These are phyloP conservation scores for Cladosporium phlei DNA, from an alignment of 2,329 filamentous ascomycete genomes.

Conservation along the genomic window DNA sequence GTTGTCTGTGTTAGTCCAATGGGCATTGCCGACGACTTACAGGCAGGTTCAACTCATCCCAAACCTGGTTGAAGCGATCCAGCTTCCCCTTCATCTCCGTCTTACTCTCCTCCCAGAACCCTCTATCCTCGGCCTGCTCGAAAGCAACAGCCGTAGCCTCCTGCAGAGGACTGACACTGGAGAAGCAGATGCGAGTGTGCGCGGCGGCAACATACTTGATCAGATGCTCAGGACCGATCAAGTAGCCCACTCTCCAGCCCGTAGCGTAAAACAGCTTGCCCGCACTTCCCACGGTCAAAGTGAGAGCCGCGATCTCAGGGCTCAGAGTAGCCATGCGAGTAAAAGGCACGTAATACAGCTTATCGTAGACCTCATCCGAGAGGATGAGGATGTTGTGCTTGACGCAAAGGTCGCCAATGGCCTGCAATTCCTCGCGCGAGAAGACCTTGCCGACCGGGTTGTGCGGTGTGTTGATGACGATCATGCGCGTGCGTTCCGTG, in stretches of 20 bases:
- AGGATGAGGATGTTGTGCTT: constrained; percentile 86
- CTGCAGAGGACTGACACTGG: constrained; percentile 85
- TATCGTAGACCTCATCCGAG: constrained; percentile 65
- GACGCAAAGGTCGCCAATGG: constrained; percentile 82
- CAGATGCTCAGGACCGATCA: constrained; percentile 82
- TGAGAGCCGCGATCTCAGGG: constrained; percentile 80
- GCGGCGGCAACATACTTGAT: constrained; percentile 89
- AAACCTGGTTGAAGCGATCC: constrained; percentile 70
- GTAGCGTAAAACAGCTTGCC: constrained; percentile 99
- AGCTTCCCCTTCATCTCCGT: constrained; percentile 87
- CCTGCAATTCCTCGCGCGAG: constrained; percentile 73
- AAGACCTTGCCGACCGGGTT: constrained; percentile 98
- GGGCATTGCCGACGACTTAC: constrained; percentile 17
- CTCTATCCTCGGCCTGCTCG: constrained; percentile 75
- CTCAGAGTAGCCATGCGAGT: constrained; percentile 87
- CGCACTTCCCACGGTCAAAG: constrained; percentile 88
- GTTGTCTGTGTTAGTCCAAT: too few relatives aligned
- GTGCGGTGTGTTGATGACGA: constrained; percentile 83
- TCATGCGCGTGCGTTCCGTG: constrained; percentile 87
- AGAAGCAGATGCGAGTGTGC: constrained; percentile 95
- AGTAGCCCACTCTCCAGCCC: constrained; percentile 92
- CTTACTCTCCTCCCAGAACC: constrained; percentile 83
- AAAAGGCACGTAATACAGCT: constrained; percentile 91
- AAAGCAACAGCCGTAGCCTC: constrained; percentile 93
- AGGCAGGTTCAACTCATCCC: constrained; percentile 45